phyloP scores from a whole-genome alignment of 192 early-diverging fungal genomes.

The Backusella psychrophila region DNA sequence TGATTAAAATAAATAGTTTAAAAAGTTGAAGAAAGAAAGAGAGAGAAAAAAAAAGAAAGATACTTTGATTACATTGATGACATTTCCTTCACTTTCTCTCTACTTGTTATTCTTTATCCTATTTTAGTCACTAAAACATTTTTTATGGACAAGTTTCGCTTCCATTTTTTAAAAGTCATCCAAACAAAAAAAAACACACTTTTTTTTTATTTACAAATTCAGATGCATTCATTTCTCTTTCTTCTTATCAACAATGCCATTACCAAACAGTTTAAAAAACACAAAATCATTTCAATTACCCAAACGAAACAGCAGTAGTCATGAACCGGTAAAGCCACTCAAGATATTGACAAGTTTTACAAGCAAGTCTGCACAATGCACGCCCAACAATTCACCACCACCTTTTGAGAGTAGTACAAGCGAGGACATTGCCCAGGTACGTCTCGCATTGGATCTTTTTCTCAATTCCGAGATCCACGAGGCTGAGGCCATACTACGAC shows the following conservation, averaged over 20 bases:
- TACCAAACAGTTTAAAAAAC: neutral
- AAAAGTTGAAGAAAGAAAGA: neutral
- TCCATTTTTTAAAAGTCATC: neutral
- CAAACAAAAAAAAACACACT: neutral
- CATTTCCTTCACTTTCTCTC: too few relatives aligned
- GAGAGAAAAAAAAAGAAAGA: neutral
- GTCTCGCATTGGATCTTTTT: slow-evolving; percentile 68
- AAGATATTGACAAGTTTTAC: neutral
- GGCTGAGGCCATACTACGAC: slow-evolving; percentile 56
- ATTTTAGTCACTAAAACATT: neutral
- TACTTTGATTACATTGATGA: neutral
- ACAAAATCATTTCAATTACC: neutral
- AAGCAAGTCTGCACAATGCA: neutral
- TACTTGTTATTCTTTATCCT: neutral
- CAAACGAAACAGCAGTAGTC: neutral
- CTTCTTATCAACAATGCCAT: neutral
- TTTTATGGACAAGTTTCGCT: neutral
- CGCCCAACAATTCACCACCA: neutral
- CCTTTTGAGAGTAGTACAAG: neutral
- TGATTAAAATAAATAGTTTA: neutral
- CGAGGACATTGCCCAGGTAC: slow-evolving; percentile 39
- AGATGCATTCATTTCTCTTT: too few relatives aligned
- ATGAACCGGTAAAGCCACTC: neutral
- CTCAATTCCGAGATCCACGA: slow-evolving; percentile 71
- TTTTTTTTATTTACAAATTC: too few relatives aligned